Conservation (phyloP, 164 flowering plant species). For the Vitis rotundifolia region DNA sequence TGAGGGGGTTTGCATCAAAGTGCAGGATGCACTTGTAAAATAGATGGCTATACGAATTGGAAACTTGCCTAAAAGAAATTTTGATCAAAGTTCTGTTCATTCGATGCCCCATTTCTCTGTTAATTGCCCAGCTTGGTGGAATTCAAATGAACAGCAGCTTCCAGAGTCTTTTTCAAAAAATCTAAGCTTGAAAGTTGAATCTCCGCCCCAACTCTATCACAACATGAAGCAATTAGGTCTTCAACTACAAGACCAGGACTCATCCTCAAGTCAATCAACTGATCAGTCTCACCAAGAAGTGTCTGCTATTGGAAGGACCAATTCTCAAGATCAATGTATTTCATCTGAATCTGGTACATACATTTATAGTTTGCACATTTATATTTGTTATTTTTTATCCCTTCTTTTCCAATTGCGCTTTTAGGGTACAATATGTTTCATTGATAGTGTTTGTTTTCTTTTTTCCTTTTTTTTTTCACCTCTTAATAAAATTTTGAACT, state of each 20-base stretch:
- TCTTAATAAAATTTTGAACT: too few relatives aligned
- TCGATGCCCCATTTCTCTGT: conserved; percentile 28
- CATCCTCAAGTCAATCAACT: conserved; percentile 57
- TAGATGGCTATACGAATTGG: conserved; percentile 25
- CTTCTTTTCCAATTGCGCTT: background rate
- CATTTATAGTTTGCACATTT: background rate
- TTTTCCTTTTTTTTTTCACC: too few relatives aligned
- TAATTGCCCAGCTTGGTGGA: conserved; percentile 43
- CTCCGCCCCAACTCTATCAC: conserved; percentile 30
- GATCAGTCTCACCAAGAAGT: conserved; percentile 46
- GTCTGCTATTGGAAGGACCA: conserved; percentile 26
- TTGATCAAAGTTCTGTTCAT: conserved; percentile 23
- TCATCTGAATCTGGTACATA: conserved; percentile 61
- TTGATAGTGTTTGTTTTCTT: background rate
- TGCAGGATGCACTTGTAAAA: conserved; percentile 5
- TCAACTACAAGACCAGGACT: conserved; percentile 50
- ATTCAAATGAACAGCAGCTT: conserved; percentile 32
- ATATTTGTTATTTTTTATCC: background rate
- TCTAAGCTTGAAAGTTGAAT: conserved; percentile 41
- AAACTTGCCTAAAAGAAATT: conserved; percentile 25
- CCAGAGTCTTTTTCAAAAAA: conserved; percentile 31
- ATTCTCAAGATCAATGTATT: conserved; percentile 44
- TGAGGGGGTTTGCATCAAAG: conserved; percentile 3
- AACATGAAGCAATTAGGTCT: conserved; percentile 38
- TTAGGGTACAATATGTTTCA: background rate